Evolutionary conservation across 768 basidiomycete genomes (phyloP).

Genomic region (Leccinellum rugosiceps): DNA sequence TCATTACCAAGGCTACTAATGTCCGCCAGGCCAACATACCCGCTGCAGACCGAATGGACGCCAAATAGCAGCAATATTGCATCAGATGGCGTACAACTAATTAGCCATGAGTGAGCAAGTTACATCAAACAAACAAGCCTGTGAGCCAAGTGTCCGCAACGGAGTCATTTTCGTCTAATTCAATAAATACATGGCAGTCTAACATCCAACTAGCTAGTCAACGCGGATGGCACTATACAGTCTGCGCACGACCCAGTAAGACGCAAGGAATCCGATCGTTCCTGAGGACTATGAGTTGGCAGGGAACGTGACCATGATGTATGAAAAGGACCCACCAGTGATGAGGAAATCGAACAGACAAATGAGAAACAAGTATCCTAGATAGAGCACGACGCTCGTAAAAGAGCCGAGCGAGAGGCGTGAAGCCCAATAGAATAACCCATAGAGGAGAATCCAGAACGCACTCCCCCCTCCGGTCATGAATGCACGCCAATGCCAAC

Average conservation of each 20-base stretch:
- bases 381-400: constrained; percentile 77
- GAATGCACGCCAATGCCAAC: constrained; percentile 98
- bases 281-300: constrained; percentile 41
- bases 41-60: too few species aligned
- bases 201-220: constrained; percentile 39
- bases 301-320: background rate
- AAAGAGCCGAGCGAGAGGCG: constrained; percentile 83
- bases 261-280: constrained; percentile 87
- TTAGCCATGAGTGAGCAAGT: background rate
- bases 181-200: constrained; percentile 9
- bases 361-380: constrained; percentile 87
- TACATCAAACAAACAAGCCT: background rate
- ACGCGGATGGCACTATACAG: constrained; percentile 82
- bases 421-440: constrained; percentile 84
- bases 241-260: constrained; percentile 85
- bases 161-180: constrained; percentile 2
- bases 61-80: background rate
- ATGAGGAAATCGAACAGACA: constrained; percentile 83
- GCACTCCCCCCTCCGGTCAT: constrained; percentile 88
- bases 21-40: too few species aligned
- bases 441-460: constrained; percentile 88
- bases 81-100: background rate
- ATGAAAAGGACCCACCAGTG: constrained; percentile 51
- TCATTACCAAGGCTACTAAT: background rate
- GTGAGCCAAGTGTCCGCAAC: background rate